Evolutionary conservation across 495 filamentous ascomycete species (phyloP), one percentile per base, ranked within the genome.

Genomic region (Articulospora tetracladia): DNA sequence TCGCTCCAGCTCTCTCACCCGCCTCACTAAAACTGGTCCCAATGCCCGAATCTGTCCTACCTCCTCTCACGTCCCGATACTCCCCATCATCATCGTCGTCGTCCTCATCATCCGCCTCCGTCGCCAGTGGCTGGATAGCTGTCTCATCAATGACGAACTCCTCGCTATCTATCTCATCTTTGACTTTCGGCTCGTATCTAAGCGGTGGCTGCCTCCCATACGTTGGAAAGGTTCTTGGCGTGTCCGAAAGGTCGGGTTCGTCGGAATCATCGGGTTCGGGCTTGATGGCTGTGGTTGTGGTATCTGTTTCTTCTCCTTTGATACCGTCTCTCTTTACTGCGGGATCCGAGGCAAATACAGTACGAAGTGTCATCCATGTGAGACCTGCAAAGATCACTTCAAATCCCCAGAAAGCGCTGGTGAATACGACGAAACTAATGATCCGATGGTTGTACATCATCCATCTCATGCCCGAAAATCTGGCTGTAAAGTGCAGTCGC

Each of bases 371-470:
- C 1, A 80, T 57, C 87, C 87, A 94, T 0, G 74, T 81, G 1
- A 87, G 1, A 6, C 76, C 70, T 60, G 83, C 77, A 28, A 84
- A 85, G 0, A 80, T 47, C 73, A 96, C 78, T 63, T 89, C 89
- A 1, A 81, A 74, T 10, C 68, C 70, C 93, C 92, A 97, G 70
- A 97, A 97, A 25, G 81, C 47, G 2, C 68, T 73, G 3, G 83
- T 89, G 55, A 88, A 88, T 1, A 88, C 62, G 0, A 89, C 39
- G 61, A 91, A 91, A 12, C 84, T 83, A 1, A 85, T 69, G 27
- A 93, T 59, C 34, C 86, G 84, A 73, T 91, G 86, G 23, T 88
- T 82, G 61, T 91, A 93, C 90, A 98, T 96, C 26, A 91, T 66
- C 87, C 89, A 93, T 58, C 88, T 81, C 60, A 97, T 66, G 0